Conservation (phyloP, 2,329 filamentous ascomycete genomes). For the Verticillium isaacii region DNA sequence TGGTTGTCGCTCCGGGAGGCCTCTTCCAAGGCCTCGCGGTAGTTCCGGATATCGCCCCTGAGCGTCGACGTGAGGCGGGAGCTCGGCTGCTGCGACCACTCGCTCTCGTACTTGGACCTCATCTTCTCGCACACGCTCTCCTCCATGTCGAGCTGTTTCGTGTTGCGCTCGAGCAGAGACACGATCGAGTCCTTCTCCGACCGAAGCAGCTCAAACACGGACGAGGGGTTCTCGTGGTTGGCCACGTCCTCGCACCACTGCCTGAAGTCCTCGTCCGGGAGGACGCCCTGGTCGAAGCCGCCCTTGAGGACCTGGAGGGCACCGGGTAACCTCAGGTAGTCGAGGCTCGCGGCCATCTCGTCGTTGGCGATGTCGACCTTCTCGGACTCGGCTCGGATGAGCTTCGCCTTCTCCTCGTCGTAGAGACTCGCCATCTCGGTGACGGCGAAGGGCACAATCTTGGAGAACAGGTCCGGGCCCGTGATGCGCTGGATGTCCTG, state of each 20-base stretch:
- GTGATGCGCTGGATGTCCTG: slow-evolving; percentile 97
- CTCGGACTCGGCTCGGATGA: slow-evolving; percentile 90
- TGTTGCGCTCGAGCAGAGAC: slow-evolving; percentile 68
- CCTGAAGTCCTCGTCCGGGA: slow-evolving; percentile 85
- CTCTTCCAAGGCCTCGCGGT: slow-evolving; percentile 84
- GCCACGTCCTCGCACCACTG: slow-evolving; percentile 93
- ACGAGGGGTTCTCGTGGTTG: slow-evolving; percentile 72
- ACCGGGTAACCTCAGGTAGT: slow-evolving; percentile 85
- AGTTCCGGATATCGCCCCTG: slow-evolving; percentile 80
- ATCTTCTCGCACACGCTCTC: slow-evolving; percentile 99
- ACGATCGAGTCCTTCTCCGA: slow-evolving; percentile 73
- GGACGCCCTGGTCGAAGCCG: slow-evolving; percentile 82
- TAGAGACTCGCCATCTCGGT: slow-evolving; percentile 96
- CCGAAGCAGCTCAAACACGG: slow-evolving; percentile 74
- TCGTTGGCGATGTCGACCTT: slow-evolving; percentile 88
- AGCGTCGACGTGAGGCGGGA: slow-evolving; percentile 83
- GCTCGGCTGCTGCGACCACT: slow-evolving; percentile 97
- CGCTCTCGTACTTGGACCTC: slow-evolving; percentile 90
- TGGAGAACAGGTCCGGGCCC: slow-evolving; percentile 92
- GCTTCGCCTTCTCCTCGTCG: slow-evolving; percentile 96
- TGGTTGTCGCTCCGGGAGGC: slow-evolving; percentile 82
- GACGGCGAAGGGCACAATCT: slow-evolving; percentile 92
- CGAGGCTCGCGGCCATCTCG: slow-evolving; percentile 92
- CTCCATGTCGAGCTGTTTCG: slow-evolving; percentile 91
- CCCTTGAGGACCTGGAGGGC: slow-evolving; percentile 90